phyloP scores from a whole-genome alignment of 2,329 filamentous ascomycete species.

The Verticillium dahliae region DNA sequence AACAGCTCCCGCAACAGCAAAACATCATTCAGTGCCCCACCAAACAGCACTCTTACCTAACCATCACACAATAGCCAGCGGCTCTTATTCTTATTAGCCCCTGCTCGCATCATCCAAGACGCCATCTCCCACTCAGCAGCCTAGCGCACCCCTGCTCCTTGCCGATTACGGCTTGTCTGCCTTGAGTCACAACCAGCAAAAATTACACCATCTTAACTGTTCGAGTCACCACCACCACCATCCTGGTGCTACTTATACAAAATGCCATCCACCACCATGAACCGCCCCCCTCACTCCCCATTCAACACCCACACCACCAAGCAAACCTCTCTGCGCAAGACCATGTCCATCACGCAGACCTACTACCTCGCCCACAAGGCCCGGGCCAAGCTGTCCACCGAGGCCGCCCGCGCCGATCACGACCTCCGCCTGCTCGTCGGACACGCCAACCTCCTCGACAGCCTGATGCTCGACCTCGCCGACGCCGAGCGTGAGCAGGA shows the following conservation, averaged over 20 bases:
- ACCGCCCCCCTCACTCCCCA: background rate
- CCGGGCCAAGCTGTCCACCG: constrained; percentile 87
- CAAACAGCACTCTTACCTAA: background rate
- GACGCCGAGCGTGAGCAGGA: constrained; percentile 95
- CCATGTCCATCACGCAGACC: constrained; percentile 96
- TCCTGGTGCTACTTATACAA: constrained; percentile 1
- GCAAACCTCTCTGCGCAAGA: constrained; percentile 47
- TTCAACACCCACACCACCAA: background rate
- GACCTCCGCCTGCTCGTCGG: constrained; percentile 92
- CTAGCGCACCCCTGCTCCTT: background rate
- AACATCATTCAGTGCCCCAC: background rate
- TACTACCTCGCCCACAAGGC: constrained; percentile 98
- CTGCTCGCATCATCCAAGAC: background rate
- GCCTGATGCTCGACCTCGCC: constrained; percentile 84
- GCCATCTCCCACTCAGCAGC: background rate
- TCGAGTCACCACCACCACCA: background rate
- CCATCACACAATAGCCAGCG: background rate
- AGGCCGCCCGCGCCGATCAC: constrained; percentile 87
- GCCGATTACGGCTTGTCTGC: constrained; percentile 3
- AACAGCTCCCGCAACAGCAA: background rate
- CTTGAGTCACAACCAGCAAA: constrained; percentile 2
- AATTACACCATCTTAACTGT: constrained; percentile 1
- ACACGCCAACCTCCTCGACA: constrained; percentile 96
- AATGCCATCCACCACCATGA: background rate
- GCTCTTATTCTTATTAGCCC: background rate